Evolutionary conservation across 192 early-diverging fungal species (phyloP).

Genomic region (Backusella westeae): DNA sequence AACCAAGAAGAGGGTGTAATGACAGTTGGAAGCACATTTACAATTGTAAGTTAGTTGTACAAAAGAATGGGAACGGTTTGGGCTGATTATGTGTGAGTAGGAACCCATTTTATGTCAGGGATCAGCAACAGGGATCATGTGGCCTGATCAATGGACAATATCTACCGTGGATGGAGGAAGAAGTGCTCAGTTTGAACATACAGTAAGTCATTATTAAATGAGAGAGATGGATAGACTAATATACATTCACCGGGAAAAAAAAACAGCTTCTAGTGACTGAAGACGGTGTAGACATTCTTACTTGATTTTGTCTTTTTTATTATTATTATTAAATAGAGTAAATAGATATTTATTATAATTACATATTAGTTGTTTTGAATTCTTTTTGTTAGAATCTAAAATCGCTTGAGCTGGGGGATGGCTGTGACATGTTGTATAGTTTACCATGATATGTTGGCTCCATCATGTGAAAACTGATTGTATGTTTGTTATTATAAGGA

Average conservation of each 20-base stretch:
- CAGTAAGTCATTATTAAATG: slow-evolving; percentile 27
- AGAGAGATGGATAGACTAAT: too few relatives aligned
- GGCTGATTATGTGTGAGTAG: neutral
- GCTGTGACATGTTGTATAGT: neutral
- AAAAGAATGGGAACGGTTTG: too few relatives aligned
- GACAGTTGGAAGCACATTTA: slow-evolving; percentile 81
- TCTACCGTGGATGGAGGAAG: slow-evolving; percentile 75
- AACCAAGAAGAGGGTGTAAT: slow-evolving; percentile 64
- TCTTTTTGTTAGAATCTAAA: neutral
- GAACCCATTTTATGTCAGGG: slow-evolving; percentile 86
- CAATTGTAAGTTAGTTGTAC: slow-evolving; percentile 50
- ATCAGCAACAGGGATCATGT: slow-evolving; percentile 58
- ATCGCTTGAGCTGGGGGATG: neutral
- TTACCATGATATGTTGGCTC: neutral
- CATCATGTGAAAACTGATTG: neutral
- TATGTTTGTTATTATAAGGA: neutral
- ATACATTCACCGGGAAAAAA: too few relatives aligned
- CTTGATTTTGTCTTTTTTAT: slow-evolving; percentile 29
- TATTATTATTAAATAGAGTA: neutral
- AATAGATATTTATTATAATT: neutral
- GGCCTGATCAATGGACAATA: slow-evolving; percentile 90
- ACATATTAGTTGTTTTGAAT: neutral
- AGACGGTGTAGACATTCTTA: slow-evolving; percentile 67
- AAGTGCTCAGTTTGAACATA: slow-evolving; percentile 88
- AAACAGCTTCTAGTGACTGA: slow-evolving; percentile 57